A percentile compares a stretch with the other conserved stretches of the same genome.
Evolutionary conservation across 2,329 filamentous ascomycete genomes (phyloP).

Genomic region (Claviceps quebecensis): DNA sequence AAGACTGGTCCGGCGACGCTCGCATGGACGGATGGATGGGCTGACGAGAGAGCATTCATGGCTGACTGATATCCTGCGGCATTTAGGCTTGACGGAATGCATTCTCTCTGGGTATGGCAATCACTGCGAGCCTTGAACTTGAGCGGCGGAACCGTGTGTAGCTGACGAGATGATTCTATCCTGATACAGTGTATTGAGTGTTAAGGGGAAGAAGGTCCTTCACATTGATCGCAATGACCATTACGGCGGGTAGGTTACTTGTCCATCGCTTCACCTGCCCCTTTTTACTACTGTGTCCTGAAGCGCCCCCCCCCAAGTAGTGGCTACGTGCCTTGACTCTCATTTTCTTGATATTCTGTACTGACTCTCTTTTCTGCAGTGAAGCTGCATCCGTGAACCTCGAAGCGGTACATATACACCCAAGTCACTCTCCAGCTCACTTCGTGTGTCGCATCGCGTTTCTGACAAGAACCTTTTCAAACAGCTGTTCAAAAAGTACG

Average conservation of each 20-base stretch:
- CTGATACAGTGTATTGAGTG: constrained; percentile 72
- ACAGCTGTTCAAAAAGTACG: constrained; percentile 93
- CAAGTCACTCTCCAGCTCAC: constrained; percentile 4
- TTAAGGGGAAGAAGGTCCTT: constrained; percentile 97
- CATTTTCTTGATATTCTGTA: not conserved
- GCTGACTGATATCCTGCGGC: constrained; percentile 10
- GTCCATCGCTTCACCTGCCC: not conserved
- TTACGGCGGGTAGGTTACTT: constrained; percentile 70
- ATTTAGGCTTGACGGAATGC: constrained; percentile 85
- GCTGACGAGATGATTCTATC: constrained; percentile 19
- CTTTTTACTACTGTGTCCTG: not conserved
- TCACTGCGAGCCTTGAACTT: not conserved
- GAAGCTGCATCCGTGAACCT: constrained; percentile 96
- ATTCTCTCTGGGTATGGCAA: constrained; percentile 83
- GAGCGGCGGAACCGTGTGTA: not conserved
- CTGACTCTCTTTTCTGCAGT: constrained; percentile 25
- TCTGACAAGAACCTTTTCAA: constrained; percentile 8
- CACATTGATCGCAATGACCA: constrained; percentile 98
- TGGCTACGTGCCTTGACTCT: no score
- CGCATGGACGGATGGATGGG: not conserved
- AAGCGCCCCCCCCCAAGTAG: not conserved
- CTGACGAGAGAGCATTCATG: not conserved
- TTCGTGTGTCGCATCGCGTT: constrained; percentile 7
- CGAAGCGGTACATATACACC: constrained; percentile 53
- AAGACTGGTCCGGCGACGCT: not conserved